phyloP scores from a whole-genome alignment of 1,139 yeast genomes.

The Saccharomyces hybrid region DNA sequence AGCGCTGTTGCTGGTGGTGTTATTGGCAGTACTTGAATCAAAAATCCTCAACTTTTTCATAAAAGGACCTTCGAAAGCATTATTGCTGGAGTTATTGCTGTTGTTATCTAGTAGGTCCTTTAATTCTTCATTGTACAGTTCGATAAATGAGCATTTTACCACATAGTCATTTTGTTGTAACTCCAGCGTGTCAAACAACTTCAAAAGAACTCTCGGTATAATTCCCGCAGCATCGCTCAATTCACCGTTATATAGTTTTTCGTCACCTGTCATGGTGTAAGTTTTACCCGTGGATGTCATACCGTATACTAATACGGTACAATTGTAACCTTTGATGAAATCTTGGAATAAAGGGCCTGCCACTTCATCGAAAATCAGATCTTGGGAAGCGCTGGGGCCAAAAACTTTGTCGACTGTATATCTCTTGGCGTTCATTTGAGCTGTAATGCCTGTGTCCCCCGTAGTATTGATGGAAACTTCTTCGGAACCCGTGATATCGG shows the following conservation, averaged over 20 bases:
- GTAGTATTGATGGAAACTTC: slow-evolving; percentile 37
- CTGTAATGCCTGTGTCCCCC: slow-evolving; percentile 38
- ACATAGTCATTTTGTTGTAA: slow-evolving; percentile 39
- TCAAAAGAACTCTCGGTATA: slow-evolving; percentile 56
- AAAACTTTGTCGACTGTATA: slow-evolving; percentile 68
- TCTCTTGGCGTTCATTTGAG: slow-evolving; percentile 39
- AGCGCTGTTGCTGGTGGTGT: slow-evolving; percentile 9
- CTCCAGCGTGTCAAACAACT: slow-evolving; percentile 43
- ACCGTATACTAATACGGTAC: slow-evolving; percentile 70
- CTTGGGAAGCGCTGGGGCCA: slow-evolving; percentile 65
- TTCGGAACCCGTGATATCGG: slow-evolving; percentile 36
- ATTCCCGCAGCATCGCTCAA: slow-evolving; percentile 60
- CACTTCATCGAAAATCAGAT: slow-evolving; percentile 48
- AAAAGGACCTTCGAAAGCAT: slow-evolving; percentile 1
- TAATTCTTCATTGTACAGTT: slow-evolving; percentile 65
- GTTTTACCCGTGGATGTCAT: slow-evolving; percentile 81
- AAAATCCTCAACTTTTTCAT: slow-evolving; percentile 43
- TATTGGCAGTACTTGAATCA: slow-evolving; percentile 35
- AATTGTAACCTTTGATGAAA: slow-evolving; percentile 61
- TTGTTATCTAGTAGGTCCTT: slow-evolving; percentile 49
- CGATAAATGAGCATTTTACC: slow-evolving; percentile 64
- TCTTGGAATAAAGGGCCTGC: slow-evolving; percentile 61
- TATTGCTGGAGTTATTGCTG: slow-evolving; percentile 9
- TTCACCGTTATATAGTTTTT: slow-evolving; percentile 42
- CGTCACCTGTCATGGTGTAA: slow-evolving; percentile 69